Evolutionary conservation across 495 filamentous ascomycete species (phyloP), one percentile per base, ranked within the genome.

Genomic region (Mytilinidion resinicola): DNA sequence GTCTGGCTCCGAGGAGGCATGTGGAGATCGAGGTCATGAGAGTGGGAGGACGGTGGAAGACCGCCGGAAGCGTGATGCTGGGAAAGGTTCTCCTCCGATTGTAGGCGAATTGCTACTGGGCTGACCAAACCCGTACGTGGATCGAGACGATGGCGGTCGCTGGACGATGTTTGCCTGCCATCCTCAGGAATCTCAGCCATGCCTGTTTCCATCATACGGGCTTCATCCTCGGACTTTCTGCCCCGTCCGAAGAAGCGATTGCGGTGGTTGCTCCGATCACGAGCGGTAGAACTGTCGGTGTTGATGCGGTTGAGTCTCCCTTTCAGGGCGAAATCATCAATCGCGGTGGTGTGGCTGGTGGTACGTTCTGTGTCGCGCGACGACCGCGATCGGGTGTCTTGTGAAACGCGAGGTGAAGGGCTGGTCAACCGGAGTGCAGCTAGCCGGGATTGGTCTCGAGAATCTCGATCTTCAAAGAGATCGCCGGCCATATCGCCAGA

Each of bases 401-500:
- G 57, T 0, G 63, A 69, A 14, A 21, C 39, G 9, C 60, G 61
- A 30, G 25, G 25, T 10, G 64, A 66, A 4, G 69, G 67, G 20
- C 68, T 65, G 0, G 35, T 60, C 47, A 70, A 35, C n/a, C 60
- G 63, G 50, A 61, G 43, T 7, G 54, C 36, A 9, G 57, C 61
- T 2, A 30, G 25, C 12, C 20, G 63, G 51, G 44, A 63, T 56
- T 53, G 62, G 54, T 47, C 3, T 11, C 61, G 47, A 12, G 49
- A 41, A 17, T 64, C 64, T 11, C 69, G 62, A 56, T 83, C 80
- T 55, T 85, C 82, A 64, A 82, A 87, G 4, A 90, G 79, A 62
- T 91, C 87, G 51, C 82, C 85, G 67, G 82, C 81, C 35, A 85
- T 67, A 60, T 87, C 86, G 37, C 74, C 78, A 9, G 80, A 76